A percentile compares a stretch with the other conserved stretches of the same genome.
phyloP scores from a whole-genome alignment of 495 filamentous ascomycete species.

The Penicillium samsonianum region DNA sequence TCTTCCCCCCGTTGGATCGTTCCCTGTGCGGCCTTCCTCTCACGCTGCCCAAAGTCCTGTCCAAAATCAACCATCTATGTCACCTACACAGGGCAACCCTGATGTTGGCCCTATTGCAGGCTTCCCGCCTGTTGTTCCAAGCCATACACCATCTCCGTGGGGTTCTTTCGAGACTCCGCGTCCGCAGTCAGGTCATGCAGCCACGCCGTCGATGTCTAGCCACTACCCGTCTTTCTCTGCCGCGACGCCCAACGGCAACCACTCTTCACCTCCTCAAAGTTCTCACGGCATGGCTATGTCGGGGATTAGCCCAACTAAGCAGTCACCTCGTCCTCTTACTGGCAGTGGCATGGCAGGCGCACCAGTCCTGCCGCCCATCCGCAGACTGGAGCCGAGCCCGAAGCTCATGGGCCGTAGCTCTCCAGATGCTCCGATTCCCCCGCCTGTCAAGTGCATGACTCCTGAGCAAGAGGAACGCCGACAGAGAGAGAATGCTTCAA shows the following conservation, averaged over 20 bases:
- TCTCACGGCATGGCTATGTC: conserved; percentile 58
- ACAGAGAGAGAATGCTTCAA: conserved; percentile 42
- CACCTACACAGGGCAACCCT: conserved; percentile 50
- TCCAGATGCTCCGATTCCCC: conserved; percentile 47
- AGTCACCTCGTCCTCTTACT: conserved; percentile 55
- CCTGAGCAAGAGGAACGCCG: conserved; percentile 50
- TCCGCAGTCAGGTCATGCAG: conserved; percentile 31
- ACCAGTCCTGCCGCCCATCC: conserved; percentile 51
- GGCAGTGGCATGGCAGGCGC: conserved; percentile 48
- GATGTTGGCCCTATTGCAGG: conserved; percentile 51
- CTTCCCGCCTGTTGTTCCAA: conserved; percentile 35
- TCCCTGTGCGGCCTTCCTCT: conserved; percentile 47
- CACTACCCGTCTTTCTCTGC: conserved; percentile 38
- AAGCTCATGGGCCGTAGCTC: conserved; percentile 53
- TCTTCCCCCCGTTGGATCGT: conserved; percentile 36
- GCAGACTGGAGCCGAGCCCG: conserved; percentile 50
- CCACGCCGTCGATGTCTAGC: conserved; percentile 27
- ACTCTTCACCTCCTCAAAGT: conserved; percentile 47
- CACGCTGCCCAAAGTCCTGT: conserved; percentile 45
- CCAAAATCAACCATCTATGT: conserved; percentile 51
- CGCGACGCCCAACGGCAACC: conserved; percentile 37
- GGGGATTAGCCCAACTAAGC: conserved; percentile 77
- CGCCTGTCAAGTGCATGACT: conserved; percentile 51
- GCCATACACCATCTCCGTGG: conserved; percentile 36
- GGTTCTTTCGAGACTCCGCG: conserved; percentile 41